phyloP scores from a whole-genome alignment of 2,329 filamentous ascomycete genomes.

The Trichoderma oligosporum region DNA sequence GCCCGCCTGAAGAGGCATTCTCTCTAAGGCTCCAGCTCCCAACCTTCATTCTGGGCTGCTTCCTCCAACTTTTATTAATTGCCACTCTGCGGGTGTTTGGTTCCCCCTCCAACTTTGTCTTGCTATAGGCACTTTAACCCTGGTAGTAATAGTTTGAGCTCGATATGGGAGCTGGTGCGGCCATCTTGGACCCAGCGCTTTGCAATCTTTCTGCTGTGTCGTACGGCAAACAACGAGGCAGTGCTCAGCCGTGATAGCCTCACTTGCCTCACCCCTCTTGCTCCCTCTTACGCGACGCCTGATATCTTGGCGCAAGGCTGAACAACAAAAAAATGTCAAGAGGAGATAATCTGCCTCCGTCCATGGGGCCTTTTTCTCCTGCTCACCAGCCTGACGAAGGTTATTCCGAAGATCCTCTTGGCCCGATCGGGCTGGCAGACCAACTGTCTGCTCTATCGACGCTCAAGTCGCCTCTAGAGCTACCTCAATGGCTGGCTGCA shows the following conservation, averaged over 20 bases:
- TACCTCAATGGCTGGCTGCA: constrained; percentile 48
- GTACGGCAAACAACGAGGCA: background rate
- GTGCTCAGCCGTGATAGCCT: constrained; percentile 12
- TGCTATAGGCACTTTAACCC: background rate
- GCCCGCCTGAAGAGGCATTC: background rate
- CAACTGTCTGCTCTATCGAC: constrained; percentile 35
- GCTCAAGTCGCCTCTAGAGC: constrained; percentile 40
- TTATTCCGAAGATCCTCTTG: constrained; percentile 73
- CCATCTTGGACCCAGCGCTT: constrained; percentile 6
- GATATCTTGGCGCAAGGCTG: background rate
- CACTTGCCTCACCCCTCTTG: too few species aligned
- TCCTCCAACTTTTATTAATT: background rate
- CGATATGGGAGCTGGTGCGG: constrained; percentile 16
- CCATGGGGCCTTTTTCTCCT: constrained; percentile 19
- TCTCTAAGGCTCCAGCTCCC: background rate
- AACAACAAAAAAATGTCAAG: constrained; percentile 28
- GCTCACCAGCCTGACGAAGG: constrained; percentile 68
- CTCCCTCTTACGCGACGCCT: constrained; percentile 21
- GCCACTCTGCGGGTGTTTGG: background rate
- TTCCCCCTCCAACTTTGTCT: background rate
- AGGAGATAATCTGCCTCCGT: constrained; percentile 24
- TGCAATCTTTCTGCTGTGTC: constrained; percentile 7
- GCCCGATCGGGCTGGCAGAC: constrained; percentile 34
- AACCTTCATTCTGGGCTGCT: too few species aligned
- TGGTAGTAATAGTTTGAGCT: background rate